Evolutionary conservation across 768 basidiomycete genomes (phyloP).

Genomic region (Chalciporus sphaerocephalus): DNA sequence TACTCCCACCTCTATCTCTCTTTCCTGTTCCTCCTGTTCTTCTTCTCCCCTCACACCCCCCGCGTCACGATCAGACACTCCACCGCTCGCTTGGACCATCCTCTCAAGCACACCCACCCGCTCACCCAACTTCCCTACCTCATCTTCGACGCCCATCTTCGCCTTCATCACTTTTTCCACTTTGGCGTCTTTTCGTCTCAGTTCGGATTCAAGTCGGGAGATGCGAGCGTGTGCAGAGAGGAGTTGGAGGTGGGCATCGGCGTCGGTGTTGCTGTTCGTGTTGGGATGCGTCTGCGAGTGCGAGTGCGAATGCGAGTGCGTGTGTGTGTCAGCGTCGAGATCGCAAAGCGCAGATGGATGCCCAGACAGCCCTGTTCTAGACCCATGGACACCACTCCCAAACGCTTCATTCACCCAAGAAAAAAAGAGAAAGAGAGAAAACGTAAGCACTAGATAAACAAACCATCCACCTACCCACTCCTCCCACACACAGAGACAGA

Average conservation of each 20-base stretch:
- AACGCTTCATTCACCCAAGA: too few species aligned
- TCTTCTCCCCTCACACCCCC: neutral
- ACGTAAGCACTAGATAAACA: too few species aligned
- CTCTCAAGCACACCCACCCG: conserved; percentile 24
- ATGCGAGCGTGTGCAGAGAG: conserved; percentile 11
- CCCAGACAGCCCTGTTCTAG: too few species aligned
- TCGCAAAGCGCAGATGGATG: too few species aligned
- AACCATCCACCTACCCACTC: too few species aligned
- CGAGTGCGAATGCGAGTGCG: conserved; percentile 15
- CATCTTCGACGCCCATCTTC: conserved; percentile 14
- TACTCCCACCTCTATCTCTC: neutral
- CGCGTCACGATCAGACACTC: neutral
- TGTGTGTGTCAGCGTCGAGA: neutral
- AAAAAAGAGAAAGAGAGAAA: neutral
- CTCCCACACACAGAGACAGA: too few species aligned
- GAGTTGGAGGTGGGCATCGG: neutral
- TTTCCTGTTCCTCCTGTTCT: too few species aligned
- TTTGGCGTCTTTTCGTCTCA: conserved; percentile 5
- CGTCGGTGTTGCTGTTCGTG: neutral
- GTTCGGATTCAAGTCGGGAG: conserved; percentile 4
- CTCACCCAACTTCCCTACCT: conserved; percentile 17
- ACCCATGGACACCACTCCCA: too few species aligned
- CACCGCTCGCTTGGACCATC: conserved; percentile 8
- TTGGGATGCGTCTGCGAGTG: neutral
- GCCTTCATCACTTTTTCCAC: conserved; percentile 17